phyloP scores from a whole-genome alignment of 73 alveolate genomes.

The Paramecium pentaurelia region DNA sequence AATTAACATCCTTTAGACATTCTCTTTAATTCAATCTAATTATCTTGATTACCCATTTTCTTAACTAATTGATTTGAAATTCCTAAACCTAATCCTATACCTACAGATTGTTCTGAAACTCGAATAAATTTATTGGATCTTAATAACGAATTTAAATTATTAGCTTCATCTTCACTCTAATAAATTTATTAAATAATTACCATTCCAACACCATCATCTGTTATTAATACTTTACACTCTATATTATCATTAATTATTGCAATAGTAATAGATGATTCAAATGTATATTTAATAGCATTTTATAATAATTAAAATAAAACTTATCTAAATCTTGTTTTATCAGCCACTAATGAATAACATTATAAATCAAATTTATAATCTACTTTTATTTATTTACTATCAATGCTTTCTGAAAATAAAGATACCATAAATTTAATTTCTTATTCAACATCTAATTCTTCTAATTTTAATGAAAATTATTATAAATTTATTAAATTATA shows the following conservation, averaged over 20 bases:
- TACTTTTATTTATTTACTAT: not conserved
- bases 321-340: slow-evolving; percentile 26
- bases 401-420: not conserved
- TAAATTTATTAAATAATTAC: not conserved
- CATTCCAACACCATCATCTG: slow-evolving; percentile 34
- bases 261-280: not conserved
- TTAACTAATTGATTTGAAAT: slow-evolving; percentile 21
- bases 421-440: not conserved
- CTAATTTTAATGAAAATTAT: not conserved
- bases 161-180: not conserved
- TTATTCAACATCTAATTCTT: not conserved
- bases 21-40: not conserved
- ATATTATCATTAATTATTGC: not conserved
- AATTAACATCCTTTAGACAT: slow-evolving; percentile 12
- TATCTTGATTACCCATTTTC: not conserved
- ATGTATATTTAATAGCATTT: slow-evolving; percentile 13
- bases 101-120: not conserved
- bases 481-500: not conserved
- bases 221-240: not conserved
- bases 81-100: slow-evolving; percentile 23
- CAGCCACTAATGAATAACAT: not conserved
- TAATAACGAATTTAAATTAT: not conserved
- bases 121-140: not conserved
- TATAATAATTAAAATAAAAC: not conserved
- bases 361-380: not conserved